Evolutionary conservation across 306 rosid genomes (phyloP).

Genomic region (apple (Malus domestica)): DNA sequence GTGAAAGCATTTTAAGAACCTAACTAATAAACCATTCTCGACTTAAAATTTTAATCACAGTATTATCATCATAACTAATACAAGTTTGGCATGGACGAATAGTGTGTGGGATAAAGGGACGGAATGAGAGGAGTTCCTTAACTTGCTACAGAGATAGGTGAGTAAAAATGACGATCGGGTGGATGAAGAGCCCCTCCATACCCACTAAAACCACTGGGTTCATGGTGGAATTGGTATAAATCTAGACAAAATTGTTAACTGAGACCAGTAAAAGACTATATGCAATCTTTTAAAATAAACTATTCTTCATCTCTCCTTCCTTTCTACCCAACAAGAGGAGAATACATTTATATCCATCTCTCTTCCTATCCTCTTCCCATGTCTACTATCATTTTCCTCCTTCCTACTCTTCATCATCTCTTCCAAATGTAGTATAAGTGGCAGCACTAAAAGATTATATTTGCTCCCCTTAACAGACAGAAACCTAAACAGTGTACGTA

Average conservation of each 20-base stretch:
- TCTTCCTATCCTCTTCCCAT: background rate
- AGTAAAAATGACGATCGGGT: background rate
- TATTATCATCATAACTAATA: background rate
- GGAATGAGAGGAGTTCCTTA: background rate
- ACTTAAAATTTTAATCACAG: background rate
- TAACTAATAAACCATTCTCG: background rate
- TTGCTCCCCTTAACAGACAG: constrained; percentile 6
- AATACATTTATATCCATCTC: background rate
- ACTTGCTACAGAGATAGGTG: background rate
- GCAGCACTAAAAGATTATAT: background rate
- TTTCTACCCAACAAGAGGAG: background rate
- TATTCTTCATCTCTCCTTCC: background rate
- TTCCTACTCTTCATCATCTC: background rate
- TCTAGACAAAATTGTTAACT: background rate
- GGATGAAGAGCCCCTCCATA: background rate
- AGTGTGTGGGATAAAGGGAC: background rate
- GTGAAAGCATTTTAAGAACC: background rate
- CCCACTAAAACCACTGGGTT: background rate
- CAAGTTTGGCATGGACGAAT: background rate
- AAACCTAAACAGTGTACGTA: background rate
- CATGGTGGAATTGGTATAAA: background rate
- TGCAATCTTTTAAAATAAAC: background rate
- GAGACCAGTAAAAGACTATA: background rate
- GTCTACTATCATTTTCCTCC: background rate
- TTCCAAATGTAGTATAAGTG: constrained; percentile 1